Conservation (phyloP, 768 basidiomycete genomes). For the Serendipita sp. region DNA sequence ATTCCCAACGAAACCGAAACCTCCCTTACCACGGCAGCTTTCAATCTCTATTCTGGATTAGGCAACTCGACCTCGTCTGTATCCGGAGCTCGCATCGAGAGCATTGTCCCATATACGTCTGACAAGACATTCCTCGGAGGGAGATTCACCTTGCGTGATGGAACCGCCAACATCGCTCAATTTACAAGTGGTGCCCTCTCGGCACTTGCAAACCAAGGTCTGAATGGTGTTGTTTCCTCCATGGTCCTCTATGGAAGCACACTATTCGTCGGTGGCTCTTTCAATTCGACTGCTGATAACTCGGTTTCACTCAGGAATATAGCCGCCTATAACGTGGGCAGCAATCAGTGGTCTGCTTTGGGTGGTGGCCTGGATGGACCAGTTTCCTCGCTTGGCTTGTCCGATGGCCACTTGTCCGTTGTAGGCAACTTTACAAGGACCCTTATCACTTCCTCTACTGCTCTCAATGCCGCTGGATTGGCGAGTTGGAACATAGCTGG, state of each 20-base stretch:
- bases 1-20: constrained; percentile 61
- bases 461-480: constrained; percentile 32
- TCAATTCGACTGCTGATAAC: constrained; percentile 46
- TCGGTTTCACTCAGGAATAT: constrained; percentile 42
- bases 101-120: constrained; percentile 49
- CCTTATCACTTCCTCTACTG: constrained; percentile 20
- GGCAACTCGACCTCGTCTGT: constrained; percentile 29
- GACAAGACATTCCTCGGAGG: constrained; percentile 62
- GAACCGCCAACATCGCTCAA: constrained; percentile 51
- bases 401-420: constrained; percentile 38
- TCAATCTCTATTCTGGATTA: constrained; percentile 44
- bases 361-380: constrained; percentile 59
- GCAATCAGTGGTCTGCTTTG: constrained; percentile 50
- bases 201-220: constrained; percentile 43
- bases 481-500: constrained; percentile 54
- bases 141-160: constrained; percentile 45
- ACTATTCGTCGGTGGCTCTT: constrained; percentile 78
- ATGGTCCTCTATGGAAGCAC: constrained; percentile 44
- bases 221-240: constrained; percentile 64
- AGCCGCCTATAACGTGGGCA: constrained; percentile 52
- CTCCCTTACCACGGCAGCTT: constrained; percentile 41
- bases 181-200: constrained; percentile 45
- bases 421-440: constrained; percentile 59
- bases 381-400: constrained; percentile 44
- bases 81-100: constrained; percentile 13